Evolutionary conservation across 192 early-diverging fungal genomes (phyloP), one percentile per base, ranked within the genome.

Genomic region (Backusella psychrophila): DNA sequence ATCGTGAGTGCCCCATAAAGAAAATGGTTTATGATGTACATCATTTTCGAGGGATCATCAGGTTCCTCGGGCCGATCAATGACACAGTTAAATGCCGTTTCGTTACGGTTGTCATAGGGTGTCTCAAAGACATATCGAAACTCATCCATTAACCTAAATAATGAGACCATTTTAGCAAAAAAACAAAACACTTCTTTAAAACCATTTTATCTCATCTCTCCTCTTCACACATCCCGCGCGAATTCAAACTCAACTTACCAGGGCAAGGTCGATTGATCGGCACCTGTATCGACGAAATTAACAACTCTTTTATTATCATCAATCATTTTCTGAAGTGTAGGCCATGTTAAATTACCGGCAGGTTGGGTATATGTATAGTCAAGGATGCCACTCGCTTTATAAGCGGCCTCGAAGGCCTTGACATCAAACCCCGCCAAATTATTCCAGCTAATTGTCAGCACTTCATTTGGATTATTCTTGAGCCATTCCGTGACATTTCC

Each of bases 21-120:
- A 78, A 93, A 94, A 78, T 93, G 93, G 82, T 94, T 94, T 83
- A 94, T 79, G 0, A 93, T 86, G 80, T 89, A 88, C 82, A 94
- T 86, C 77, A 89, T 74, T 69, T 52, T 21, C 39, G 41, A 6
- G 35, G 80, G 69, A 69, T 53, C 41, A 46, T 82, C 6, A 17
- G 73, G 84, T 49, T 75, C 31, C 33, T 56, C 68, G 6, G 90
- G 90, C 7, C 90, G 87, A 53, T 89, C 90, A 46, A 91, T 74
- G 0, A 83, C 83, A 81, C 92, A 94, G 21, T 73, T 81, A 65
- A 89, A 94, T 0, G 44, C 17, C n/a, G 71, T 77, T 21, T 82
- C 83, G n/a, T 81, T 84, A 1, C 67, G 42, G 49, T 89, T 90
- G 6, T 86, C 49, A n/a, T 80, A 94, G 12, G 93, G 88, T 0